Conservation (phyloP, 495 filamentous ascomycete genomes). For the Trichoderma reesei region DNA sequence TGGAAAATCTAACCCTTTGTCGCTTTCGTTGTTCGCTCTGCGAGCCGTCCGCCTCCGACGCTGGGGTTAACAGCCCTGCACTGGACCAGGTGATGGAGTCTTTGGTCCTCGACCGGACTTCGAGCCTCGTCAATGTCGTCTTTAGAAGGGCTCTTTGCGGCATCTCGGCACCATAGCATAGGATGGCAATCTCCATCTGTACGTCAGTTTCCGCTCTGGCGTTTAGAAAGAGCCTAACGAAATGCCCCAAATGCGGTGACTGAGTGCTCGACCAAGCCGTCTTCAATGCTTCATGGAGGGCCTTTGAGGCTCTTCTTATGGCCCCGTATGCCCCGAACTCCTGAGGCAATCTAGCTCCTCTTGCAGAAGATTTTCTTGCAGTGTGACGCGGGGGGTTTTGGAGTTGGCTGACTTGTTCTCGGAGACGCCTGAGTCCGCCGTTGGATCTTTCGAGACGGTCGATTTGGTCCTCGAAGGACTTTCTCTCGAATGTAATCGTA, state of each 20-base stretch:
- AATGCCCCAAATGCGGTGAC: slow-evolving; percentile 4
- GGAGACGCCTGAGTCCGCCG: background rate
- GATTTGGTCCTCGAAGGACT: slow-evolving; percentile 9
- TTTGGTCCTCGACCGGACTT: slow-evolving; percentile 10
- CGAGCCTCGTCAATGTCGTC: background rate
- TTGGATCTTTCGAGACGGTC: background rate
- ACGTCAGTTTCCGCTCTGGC: slow-evolving; percentile 10
- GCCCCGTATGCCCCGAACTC: slow-evolving; percentile 9
- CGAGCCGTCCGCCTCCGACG: background rate
- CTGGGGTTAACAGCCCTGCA: background rate
- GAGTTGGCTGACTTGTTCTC: background rate
- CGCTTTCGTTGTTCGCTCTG: background rate
- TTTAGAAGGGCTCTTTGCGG: slow-evolving; percentile 7
- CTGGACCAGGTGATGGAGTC: slow-evolving; percentile 5
- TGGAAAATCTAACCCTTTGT: background rate
- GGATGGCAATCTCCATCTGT: slow-evolving; percentile 12
- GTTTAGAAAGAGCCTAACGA: slow-evolving; percentile 13
- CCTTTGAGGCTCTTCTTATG: slow-evolving; percentile 11
- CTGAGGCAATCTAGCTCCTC: background rate
- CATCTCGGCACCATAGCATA: background rate
- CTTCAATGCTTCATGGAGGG: slow-evolving; percentile 12
- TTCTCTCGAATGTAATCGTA: slow-evolving; percentile 12
- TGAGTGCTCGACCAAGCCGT: slow-evolving; percentile 11
- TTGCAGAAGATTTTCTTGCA: background rate
- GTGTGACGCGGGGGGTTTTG: background rate